Percentiles rank a stretch among this genome's conserved stretches.
Evolutionary conservation across 73 alveolate genomes (phyloP).

Genomic region (Paramecium tetraurelia): DNA sequence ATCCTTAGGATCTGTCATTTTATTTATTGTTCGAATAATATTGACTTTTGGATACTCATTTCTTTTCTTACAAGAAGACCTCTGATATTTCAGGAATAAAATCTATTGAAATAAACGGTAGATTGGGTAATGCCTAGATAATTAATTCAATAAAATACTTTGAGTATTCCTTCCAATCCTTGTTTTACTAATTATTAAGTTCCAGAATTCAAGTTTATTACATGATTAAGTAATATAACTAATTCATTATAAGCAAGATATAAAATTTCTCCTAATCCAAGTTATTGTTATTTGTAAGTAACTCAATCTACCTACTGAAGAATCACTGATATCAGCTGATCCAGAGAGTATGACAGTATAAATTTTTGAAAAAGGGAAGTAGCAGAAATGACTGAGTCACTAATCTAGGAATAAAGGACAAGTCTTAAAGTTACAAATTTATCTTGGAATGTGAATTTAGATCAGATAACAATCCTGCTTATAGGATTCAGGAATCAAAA

Average conservation of each 20-base stretch:
- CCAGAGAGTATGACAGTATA: background rate
- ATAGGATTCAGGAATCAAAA: conserved; percentile 17
- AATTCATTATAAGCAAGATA: background rate
- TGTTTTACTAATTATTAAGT: conserved; percentile 34
- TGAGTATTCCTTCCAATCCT: conserved; percentile 39
- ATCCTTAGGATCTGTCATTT: conserved; percentile 53
- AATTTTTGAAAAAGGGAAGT: background rate
- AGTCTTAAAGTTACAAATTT: background rate
- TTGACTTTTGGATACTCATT: conserved; percentile 17
- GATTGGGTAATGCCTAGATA: background rate
- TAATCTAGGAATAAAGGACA: background rate
- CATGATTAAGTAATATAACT: background rate
- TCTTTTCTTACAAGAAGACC: background rate
- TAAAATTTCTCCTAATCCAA: conserved; percentile 40
- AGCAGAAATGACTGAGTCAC: background rate
- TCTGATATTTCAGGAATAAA: conserved; percentile 55
- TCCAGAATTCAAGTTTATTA: background rate
- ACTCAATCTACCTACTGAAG: background rate
- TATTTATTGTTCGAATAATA: background rate
- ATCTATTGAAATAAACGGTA: background rate
- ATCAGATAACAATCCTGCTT: background rate
- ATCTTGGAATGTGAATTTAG: background rate
- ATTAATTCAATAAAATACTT: background rate
- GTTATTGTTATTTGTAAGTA: background rate
- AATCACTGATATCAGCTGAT: background rate